Evolutionary conservation across 1,139 yeast species (phyloP).

Genomic region (Kazachstania sp.): DNA sequence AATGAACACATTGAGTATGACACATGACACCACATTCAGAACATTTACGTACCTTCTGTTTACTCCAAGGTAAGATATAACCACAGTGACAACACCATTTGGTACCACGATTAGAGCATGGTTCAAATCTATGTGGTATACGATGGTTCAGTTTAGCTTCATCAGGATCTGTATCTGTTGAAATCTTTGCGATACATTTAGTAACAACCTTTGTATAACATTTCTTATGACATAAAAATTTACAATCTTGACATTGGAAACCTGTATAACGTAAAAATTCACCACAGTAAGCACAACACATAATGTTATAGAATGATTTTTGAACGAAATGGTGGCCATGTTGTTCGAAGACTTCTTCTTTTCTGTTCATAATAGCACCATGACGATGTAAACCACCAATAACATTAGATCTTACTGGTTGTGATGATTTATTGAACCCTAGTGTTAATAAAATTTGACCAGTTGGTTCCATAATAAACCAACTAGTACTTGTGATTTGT

Average conservation of each 20-base stretch:
- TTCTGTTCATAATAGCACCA: constrained; percentile 93
- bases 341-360: constrained; percentile 90
- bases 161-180: constrained; percentile 74
- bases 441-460: constrained; percentile 77
- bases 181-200: constrained; percentile 85
- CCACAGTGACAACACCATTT: constrained; percentile 99
- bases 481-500: constrained; percentile 48
- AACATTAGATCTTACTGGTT: constrained; percentile 39
- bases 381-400: constrained; percentile 75
- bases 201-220: constrained; percentile 93
- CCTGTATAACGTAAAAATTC: constrained; percentile 92
- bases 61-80: constrained; percentile 88
- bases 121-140: constrained; percentile 93
- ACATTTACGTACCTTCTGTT: constrained; percentile 90
- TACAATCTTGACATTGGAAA: constrained; percentile 93
- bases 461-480: constrained; percentile 90
- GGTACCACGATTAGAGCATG: constrained; percentile 84
- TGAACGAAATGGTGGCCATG: constrained; percentile 97
- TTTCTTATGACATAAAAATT: constrained; percentile 86
- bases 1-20: constrained; percentile 83
- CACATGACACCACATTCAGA: constrained; percentile 93
- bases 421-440: constrained; percentile 66
- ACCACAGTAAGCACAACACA: constrained; percentile 96
- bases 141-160: constrained; percentile 91
- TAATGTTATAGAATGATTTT: constrained; percentile 88